Base-by-base conservation (phyloP, 2,329 filamentous ascomycete genomes). In the Fusarium tupiense region DNA sequence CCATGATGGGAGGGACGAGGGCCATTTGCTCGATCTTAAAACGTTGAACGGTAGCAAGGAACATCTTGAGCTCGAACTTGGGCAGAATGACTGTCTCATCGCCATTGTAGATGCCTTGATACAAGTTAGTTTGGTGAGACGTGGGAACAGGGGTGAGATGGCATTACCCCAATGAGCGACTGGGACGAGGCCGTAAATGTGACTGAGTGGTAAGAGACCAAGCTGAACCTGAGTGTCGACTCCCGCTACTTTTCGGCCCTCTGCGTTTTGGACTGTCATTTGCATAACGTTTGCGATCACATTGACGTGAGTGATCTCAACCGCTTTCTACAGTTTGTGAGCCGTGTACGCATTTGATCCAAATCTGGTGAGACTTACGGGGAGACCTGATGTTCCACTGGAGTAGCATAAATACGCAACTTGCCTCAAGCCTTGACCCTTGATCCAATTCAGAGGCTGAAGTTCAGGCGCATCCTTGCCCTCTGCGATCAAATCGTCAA, bases 391-490 rank as follows among this genome's bases (percentile, higher is more conserved):
- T 3, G 93, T 96, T 26, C 93, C 93, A 80, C 91, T 94, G 0
- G 92, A 94, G 81, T 94, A 95, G 83, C 92, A 95, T 50, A 97
- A 85, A 79, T 93, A 96, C 0, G 94, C 92, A 11, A 90, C 90
- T 76, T 92, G 91, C 61, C 89, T 89, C 41, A 88, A 88, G 7
- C 91, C 92, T 75, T 93, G 90, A 0, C 92, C 92, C 67, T 87
- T 86, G 47, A 83, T 78, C 91, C 91, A 93, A 38, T 85, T 85
- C 77, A 92, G 80, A 10, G 86, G 83, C 67, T 89, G 86, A 29
- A 93, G 80, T 24, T 85, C 81, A 6, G 88, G 86, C 40, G 91
- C 81, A 20, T 84, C 83, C 52, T 81, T 77, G 33, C 94, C 94
- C 69, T 91, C 85, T 5, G 86, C 84, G 40, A 94, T 86, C 29